These are phyloP conservation scores for Cytospora leucostoma DNA, from an alignment of 2,329 filamentous ascomycete species.

Conservation along the genomic window DNA sequence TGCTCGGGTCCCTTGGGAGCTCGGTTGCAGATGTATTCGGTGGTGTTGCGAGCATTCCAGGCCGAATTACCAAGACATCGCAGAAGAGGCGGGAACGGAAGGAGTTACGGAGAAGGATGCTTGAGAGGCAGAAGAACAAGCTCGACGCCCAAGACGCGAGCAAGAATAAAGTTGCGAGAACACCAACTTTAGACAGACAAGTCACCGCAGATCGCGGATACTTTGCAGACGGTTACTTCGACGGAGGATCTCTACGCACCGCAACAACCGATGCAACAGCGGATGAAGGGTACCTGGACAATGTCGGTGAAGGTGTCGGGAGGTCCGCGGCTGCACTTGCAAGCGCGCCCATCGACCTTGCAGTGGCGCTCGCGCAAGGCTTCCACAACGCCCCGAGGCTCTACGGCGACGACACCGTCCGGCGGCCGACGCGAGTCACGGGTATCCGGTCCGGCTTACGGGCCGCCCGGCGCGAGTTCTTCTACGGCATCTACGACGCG, in stretches of 20 bases:
- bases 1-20: slow-evolving; percentile 61
- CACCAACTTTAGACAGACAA: slow-evolving; percentile 6
- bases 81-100: slow-evolving; percentile 54
- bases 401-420: slow-evolving; percentile 70
- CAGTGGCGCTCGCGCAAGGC: slow-evolving; percentile 64
- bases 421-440: slow-evolving; percentile 63
- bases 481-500: slow-evolving; percentile 66
- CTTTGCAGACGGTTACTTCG: slow-evolving; percentile 13
- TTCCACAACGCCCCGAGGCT: slow-evolving; percentile 71
- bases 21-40: slow-evolving; percentile 59
- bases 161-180: not conserved
- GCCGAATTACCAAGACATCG: slow-evolving; percentile 59
- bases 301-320: slow-evolving; percentile 54
- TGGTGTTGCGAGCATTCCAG: slow-evolving; percentile 66
- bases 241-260: slow-evolving; percentile 29
- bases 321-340: slow-evolving; percentile 54
- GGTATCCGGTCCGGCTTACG: slow-evolving; percentile 64
- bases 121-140: not conserved
- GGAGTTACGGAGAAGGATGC: slow-evolving; percentile 34
- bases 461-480: slow-evolving; percentile 62
- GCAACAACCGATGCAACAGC: slow-evolving; percentile 34
- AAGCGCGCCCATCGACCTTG: slow-evolving; percentile 61
- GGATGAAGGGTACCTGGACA: slow-evolving; percentile 46
- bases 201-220: slow-evolving; percentile 3
- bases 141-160: slow-evolving; percentile 20